Conservation (phyloP, 331 rosid genomes). For the Acacia pycnantha region DNA sequence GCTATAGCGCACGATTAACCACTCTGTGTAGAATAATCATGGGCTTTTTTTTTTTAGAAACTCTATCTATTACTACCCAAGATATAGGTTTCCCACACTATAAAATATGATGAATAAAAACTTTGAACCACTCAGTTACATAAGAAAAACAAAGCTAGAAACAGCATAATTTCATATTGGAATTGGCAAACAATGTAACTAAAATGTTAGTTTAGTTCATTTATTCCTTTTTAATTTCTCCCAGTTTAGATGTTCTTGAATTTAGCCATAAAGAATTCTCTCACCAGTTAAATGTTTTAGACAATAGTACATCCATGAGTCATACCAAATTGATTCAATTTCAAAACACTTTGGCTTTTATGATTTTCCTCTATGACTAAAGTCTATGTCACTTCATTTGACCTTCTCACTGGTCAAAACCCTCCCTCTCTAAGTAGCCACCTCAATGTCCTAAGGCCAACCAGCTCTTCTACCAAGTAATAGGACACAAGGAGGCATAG, state of each 20-base stretch:
- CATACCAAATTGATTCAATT: not conserved
- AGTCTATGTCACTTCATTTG: not conserved
- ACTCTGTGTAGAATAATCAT: not conserved
- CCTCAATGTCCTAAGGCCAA: not conserved
- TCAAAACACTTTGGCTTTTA: not conserved
- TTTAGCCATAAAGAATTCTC: not conserved
- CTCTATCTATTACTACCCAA: not conserved
- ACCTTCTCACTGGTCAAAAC: not conserved
- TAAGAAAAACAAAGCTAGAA: not conserved
- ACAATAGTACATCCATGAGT: not conserved
- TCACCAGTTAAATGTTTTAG: not conserved
- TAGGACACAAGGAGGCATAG: not conserved
- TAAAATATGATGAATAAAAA: not conserved
- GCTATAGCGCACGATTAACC: too few relatives aligned
- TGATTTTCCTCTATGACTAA: not conserved
- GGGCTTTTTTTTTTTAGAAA: not conserved
- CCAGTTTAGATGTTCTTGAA: not conserved
- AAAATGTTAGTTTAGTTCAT: not conserved
- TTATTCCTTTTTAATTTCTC: not conserved
- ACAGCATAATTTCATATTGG: not conserved
- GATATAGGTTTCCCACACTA: not conserved
- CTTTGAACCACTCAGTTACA: not conserved
- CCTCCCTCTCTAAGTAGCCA: not conserved
- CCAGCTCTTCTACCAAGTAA: not conserved
- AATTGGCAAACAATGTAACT: not conserved